Conservation (phyloP, 2,329 filamentous ascomycete species). For the Dactylellina haptotyla region DNA sequence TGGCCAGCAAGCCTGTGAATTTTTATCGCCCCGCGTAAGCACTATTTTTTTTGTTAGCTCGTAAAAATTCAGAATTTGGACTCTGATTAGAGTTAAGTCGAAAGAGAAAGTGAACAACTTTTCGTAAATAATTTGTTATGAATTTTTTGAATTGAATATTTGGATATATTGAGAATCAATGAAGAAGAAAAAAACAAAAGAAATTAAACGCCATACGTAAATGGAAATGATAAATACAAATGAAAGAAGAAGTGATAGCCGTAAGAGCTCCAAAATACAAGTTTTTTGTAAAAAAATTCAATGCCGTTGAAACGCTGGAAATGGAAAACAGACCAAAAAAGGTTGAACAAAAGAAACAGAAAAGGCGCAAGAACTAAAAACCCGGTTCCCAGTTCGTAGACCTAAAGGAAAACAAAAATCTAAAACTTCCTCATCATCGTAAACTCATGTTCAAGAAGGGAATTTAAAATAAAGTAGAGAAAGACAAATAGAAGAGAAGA, state of each 20-base stretch:
- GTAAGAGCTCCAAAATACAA: conserved; percentile 9
- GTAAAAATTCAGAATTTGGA: no score
- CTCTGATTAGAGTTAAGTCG: no score
- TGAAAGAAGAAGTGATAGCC: conserved; percentile 4
- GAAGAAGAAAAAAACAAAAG: conserved; percentile 3
- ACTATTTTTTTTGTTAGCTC: no score
- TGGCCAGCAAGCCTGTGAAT: no score
- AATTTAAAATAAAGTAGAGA: neutral
- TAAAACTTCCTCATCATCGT: conserved; percentile 36
- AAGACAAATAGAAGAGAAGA: neutral
- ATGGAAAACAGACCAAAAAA: neutral
- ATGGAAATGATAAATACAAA: conserved; percentile 13
- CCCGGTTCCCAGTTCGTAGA: conserved; percentile 14
- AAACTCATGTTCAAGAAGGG: conserved; percentile 22
- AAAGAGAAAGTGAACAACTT: no score
- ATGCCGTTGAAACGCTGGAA: neutral
- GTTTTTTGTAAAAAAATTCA: no score
- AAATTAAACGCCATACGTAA: neutral
- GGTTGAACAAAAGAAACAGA: neutral
- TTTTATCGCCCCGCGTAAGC: no score
- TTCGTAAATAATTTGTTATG: no score
- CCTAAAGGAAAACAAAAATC: conserved; percentile 8
- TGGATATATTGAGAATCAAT: neutral
- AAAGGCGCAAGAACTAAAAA: conserved; percentile 7
- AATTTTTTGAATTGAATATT: neutral